Evolutionary conservation across 1,284 basidiomycete species (phyloP), one percentile per base, ranked within the genome.

Genomic region (Sparassis latifolia): DNA sequence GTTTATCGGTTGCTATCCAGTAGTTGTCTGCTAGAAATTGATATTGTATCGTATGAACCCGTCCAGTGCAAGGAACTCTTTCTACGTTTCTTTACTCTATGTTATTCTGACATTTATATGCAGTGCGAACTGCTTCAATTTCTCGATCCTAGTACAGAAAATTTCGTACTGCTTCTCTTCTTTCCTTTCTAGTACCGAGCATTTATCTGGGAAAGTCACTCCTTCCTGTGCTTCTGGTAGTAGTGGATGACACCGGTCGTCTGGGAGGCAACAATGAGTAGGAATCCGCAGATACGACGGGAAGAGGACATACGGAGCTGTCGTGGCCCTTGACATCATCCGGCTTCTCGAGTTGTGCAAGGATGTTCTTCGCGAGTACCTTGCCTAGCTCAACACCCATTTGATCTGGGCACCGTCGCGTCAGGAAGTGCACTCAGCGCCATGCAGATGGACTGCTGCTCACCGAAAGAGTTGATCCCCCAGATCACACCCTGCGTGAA

Each of bases 331-430:
- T 80, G 53, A 97, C 93, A 62, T 95, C 86, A 49, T 77, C 82
- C n/a, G 88, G 84, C 55, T 78, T 82, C 33, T 77, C 83, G 37
- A 98, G 83, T 69, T 97, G 92, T 3, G 85, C 80, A 48, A 98
- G 78, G 62, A 99, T 98, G 62, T 88, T 89, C 82, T 97, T 97
- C 5, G 96, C 94, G 42, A 99, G 80, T 1, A 95, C 89, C 69
- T 98, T 98, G 56, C 95, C 96, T 47, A 98, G 86, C 71, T 97
- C 94, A 55, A 96, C 92, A 67, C 94, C 94, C 89, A 92, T 91
- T 81, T 92, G 89, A 64, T 90, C 87, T 86, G 53, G 29, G 20
- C 52, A 20, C 20, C 20, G 20, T 20, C 20, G 20, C 20, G n/a
- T 29, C 31, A 44, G 32, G 27, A 30, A 42, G 28, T 20, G 2